These are phyloP conservation scores for Cenchrus purpureus DNA, from an alignment of 176 grass and related monocot species.

Conservation along the genomic window DNA sequence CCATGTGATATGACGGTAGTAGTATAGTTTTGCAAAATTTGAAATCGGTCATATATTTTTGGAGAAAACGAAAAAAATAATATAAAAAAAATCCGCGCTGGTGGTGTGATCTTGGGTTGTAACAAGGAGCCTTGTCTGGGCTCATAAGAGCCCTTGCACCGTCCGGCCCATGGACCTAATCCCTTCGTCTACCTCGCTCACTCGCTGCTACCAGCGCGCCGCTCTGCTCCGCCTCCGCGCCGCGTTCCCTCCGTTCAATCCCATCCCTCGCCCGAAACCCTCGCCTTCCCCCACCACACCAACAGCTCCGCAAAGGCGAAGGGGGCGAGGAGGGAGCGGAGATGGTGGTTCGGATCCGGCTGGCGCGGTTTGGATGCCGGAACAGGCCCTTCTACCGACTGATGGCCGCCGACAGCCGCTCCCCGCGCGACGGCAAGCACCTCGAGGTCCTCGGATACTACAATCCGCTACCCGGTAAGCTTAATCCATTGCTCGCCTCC, in stretches of 20 bases:
- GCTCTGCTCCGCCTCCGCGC: neutral
- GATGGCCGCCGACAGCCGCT: constrained; percentile 86
- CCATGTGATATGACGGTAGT: too few species aligned
- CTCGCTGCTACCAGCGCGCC: neutral
- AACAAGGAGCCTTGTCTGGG: neutral
- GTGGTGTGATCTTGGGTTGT: too few species aligned
- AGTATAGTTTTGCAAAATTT: too few species aligned
- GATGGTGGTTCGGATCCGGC: constrained; percentile 73
- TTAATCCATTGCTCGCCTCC: neutral
- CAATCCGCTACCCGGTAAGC: constrained; percentile 69
- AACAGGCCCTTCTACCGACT: constrained; percentile 86
- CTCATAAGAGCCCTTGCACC: neutral
- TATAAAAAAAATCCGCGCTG: neutral
- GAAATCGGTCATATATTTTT: too few species aligned
- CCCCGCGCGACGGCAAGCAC: constrained; percentile 77
- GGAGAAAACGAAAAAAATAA: neutral
- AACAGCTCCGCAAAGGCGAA: neutral
- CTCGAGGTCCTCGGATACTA: constrained; percentile 90
- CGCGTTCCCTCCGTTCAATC: neutral
- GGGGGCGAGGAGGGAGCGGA: neutral
- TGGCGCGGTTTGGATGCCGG: constrained; percentile 72
- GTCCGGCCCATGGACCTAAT: neutral
- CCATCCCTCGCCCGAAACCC: constrained; percentile 19
- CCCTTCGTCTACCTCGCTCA: neutral
- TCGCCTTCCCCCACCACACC: neutral